Conservation (phyloP, 495 filamentous ascomycete genomes). For the Aspergillus mulundensis region DNA sequence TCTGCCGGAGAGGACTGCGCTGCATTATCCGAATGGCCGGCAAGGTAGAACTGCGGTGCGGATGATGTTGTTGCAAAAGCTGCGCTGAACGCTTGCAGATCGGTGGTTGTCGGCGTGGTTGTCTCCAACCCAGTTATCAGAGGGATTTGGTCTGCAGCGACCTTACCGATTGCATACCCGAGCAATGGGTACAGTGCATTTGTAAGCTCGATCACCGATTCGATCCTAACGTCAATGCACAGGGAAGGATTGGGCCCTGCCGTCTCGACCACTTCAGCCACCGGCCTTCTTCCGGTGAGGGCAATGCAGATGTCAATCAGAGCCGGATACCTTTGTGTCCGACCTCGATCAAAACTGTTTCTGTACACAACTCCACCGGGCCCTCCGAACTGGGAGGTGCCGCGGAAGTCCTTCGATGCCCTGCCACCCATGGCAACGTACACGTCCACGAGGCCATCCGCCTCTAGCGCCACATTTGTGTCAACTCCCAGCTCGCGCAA, state of each 20-base stretch:
- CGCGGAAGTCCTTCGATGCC: too few relatives aligned
- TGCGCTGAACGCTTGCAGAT: conserved; percentile 32
- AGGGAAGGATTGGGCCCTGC: conserved; percentile 9
- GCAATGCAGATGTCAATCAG: conserved; percentile 30
- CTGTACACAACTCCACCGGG: conserved; percentile 33
- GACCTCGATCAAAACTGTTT: conserved; percentile 30
- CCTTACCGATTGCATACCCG: conserved; percentile 23
- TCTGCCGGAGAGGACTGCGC: neutral
- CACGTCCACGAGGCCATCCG: conserved; percentile 20
- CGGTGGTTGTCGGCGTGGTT: conserved; percentile 2
- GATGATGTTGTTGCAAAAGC: conserved; percentile 29
- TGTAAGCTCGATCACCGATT: conserved; percentile 7
- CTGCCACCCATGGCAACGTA: conserved; percentile 30
- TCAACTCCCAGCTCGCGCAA: conserved; percentile 24
- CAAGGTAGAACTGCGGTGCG: conserved; percentile 33
- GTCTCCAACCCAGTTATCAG: conserved; percentile 24
- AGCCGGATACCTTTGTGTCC: conserved; percentile 32
- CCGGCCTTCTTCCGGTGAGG: conserved; percentile 25
- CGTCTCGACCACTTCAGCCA: neutral
- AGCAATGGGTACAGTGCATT: conserved; percentile 28
- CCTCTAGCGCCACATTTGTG: conserved; percentile 9
- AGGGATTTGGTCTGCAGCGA: conserved; percentile 20
- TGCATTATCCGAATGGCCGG: conserved; percentile 24
- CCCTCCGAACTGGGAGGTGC: conserved; percentile 29
- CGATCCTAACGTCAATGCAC: neutral